Conservation (phyloP, 495 filamentous ascomycete genomes). For the Penicillium turbatum region DNA sequence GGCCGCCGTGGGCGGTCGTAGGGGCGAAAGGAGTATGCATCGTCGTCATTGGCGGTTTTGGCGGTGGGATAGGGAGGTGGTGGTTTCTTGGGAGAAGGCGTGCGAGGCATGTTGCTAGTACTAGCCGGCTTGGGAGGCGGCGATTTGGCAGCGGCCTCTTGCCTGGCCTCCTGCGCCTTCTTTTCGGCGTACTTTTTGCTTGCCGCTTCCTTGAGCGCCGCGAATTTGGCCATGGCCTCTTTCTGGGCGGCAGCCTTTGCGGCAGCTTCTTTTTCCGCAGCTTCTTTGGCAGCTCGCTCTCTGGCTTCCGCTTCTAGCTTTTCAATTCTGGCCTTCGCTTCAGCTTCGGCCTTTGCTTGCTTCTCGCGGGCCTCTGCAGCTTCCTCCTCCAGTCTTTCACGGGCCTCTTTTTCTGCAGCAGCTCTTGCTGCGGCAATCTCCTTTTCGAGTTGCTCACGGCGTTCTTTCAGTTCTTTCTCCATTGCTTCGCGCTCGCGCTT, state of each 20-base stretch:
- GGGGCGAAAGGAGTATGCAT: slow-evolving; percentile 72
- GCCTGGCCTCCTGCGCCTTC: slow-evolving; percentile 39
- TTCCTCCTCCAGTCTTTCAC: slow-evolving; percentile 39
- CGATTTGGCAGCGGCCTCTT: slow-evolving; percentile 30
- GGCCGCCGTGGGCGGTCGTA: slow-evolving; percentile 69
- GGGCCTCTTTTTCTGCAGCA: slow-evolving; percentile 42
- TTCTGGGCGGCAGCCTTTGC: slow-evolving; percentile 42
- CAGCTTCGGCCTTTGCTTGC: slow-evolving; percentile 28
- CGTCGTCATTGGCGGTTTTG: slow-evolving; percentile 62
- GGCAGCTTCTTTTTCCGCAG: slow-evolving; percentile 44
- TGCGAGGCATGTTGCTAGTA: slow-evolving; percentile 32
- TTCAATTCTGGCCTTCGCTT: slow-evolving; percentile 36
- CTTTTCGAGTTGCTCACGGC: slow-evolving; percentile 47
- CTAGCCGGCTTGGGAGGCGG: slow-evolving; percentile 25
- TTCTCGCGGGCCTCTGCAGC: slow-evolving; percentile 31
- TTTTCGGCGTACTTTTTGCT: slow-evolving; percentile 45
- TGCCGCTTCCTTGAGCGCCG: slow-evolving; percentile 43
- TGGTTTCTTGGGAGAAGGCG: slow-evolving; percentile 53
- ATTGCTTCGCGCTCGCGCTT: slow-evolving; percentile 48
- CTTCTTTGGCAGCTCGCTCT: slow-evolving; percentile 35
- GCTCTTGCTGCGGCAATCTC: slow-evolving; percentile 45
- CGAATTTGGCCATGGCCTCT: slow-evolving; percentile 46
- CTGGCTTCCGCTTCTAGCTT: slow-evolving; percentile 39
- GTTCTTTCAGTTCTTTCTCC: slow-evolving; percentile 46
- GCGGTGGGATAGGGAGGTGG: slow-evolving; percentile 51